These are phyloP conservation scores for Stemphylium vesicarium DNA, from an alignment of 2,329 filamentous ascomycete species.

Conservation along the genomic window DNA sequence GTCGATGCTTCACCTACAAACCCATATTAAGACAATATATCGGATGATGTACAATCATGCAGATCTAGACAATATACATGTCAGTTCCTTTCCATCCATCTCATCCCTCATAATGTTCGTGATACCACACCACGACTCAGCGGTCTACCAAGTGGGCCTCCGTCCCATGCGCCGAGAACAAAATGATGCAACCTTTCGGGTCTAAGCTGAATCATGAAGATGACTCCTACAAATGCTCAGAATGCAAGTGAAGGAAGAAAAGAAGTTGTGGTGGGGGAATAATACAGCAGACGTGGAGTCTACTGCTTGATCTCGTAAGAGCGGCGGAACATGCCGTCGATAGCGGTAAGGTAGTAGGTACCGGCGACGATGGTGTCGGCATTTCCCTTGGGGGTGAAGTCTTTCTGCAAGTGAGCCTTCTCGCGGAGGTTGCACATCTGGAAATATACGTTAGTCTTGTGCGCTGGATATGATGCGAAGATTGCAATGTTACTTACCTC, in stretches of 20 bases:
- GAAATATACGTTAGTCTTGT: constrained; percentile 30
- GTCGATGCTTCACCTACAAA: constrained; percentile 11
- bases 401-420: constrained; percentile 58
- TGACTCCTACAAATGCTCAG: constrained; percentile 47
- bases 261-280: constrained; percentile 19
- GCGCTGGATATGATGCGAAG: constrained; percentile 17
- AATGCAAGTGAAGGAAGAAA: constrained; percentile 39
- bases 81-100: constrained; percentile 14
- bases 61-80: constrained; percentile 19
- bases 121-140: constrained; percentile 8
- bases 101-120: constrained; percentile 25
- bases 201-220: constrained; percentile 37
- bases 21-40: constrained; percentile 17
- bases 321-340: constrained; percentile 60
- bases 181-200: constrained; percentile 30
- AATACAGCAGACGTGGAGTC: constrained; percentile 16
- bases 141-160: constrained; percentile 6
- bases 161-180: constrained; percentile 25
- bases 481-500: constrained; percentile 40
- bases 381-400: constrained; percentile 55
- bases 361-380: constrained; percentile 54
- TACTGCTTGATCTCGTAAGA: constrained; percentile 59
- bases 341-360: constrained; percentile 59
- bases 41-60: constrained; percentile 10
- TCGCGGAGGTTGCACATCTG: constrained; percentile 61